Conservation (phyloP, 1,139 yeast species). For the Saccharomycopsis phalli region DNA sequence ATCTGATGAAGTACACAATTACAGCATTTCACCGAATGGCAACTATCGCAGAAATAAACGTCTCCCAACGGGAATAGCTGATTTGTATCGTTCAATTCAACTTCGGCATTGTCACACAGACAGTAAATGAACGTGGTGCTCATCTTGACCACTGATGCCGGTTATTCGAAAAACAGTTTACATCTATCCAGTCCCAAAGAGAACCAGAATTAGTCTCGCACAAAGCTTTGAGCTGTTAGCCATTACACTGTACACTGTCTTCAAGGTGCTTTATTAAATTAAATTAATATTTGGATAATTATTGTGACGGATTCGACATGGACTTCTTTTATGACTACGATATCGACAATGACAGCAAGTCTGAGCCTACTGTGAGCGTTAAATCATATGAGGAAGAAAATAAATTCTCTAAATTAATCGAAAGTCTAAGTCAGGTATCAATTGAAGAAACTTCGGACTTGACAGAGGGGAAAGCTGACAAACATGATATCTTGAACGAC, state of each 20-base stretch:
- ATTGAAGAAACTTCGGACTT: neutral
- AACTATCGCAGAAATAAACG: conserved; percentile 15
- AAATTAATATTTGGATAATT: no score
- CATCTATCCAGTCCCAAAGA: no score
- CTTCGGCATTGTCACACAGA: no score
- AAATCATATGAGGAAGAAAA: conserved; percentile 2
- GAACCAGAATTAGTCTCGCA: no score
- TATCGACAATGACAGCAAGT: conserved; percentile 6
- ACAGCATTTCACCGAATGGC: conserved; percentile 15
- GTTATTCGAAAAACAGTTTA: no score
- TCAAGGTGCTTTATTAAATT: no score
- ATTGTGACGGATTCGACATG: no score
- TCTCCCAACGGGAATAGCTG: conserved; percentile 3
- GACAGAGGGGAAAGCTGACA: neutral
- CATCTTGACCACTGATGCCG: no score
- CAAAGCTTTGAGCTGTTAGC: no score
- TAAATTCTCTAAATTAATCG: conserved; percentile 5
- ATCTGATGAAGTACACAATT: conserved; percentile 16
- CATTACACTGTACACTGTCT: no score
- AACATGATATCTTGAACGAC: conserved; percentile 2
- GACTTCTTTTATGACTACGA: conserved; percentile 18
- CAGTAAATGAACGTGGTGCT: no score
- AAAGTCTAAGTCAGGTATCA: conserved; percentile 10
- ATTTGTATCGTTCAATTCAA: conserved; percentile 8
- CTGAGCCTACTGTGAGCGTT: neutral